Evolutionary conservation across 805 yeast species (phyloP).

Genomic region (Metschnikowia hibisci): DNA sequence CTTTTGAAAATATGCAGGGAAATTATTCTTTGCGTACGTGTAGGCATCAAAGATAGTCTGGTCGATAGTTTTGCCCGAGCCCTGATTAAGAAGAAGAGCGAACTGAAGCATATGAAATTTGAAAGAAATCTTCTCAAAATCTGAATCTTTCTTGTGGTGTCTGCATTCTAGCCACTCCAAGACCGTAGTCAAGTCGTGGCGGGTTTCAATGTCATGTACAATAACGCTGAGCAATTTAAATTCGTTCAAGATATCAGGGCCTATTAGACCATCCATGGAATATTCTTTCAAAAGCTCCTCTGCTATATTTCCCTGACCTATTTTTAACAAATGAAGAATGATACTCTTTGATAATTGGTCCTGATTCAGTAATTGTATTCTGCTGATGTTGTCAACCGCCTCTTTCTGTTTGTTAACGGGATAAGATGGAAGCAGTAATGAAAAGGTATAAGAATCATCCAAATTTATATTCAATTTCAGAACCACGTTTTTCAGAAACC

Average conservation of each 20-base stretch:
- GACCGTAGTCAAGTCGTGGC: constrained; percentile 32
- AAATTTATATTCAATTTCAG: constrained; percentile 22
- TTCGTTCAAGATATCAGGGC: constrained; percentile 21
- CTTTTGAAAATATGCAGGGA: constrained; percentile 29
- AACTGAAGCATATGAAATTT: constrained; percentile 41
- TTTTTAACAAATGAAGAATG: constrained; percentile 36
- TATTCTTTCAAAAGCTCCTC: constrained; percentile 26
- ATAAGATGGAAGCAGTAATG: constrained; percentile 28
- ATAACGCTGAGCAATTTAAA: constrained; percentile 30
- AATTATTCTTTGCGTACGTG: constrained; percentile 35
- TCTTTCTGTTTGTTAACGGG: constrained; percentile 17
- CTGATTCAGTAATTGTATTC: constrained; percentile 23
- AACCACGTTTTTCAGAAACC: constrained; percentile 32
- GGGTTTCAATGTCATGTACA: constrained; percentile 29
- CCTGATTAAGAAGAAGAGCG: constrained; percentile 25
- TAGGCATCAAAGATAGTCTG: constrained; percentile 25
- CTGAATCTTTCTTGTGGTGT: constrained; percentile 8
- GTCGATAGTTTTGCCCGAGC: constrained; percentile 20
- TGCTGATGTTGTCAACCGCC: not conserved
- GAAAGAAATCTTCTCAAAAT: constrained; percentile 29
- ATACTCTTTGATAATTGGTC: constrained; percentile 34
- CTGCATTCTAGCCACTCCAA: constrained; percentile 31
- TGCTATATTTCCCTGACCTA: constrained; percentile 37
- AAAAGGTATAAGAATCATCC: constrained; percentile 41
- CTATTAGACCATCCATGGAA: constrained; percentile 20